Evolutionary conservation across 352 stramenopile genomes (phyloP), one percentile per base, ranked within the genome.

Genomic region (Globisporangium barbulae): DNA sequence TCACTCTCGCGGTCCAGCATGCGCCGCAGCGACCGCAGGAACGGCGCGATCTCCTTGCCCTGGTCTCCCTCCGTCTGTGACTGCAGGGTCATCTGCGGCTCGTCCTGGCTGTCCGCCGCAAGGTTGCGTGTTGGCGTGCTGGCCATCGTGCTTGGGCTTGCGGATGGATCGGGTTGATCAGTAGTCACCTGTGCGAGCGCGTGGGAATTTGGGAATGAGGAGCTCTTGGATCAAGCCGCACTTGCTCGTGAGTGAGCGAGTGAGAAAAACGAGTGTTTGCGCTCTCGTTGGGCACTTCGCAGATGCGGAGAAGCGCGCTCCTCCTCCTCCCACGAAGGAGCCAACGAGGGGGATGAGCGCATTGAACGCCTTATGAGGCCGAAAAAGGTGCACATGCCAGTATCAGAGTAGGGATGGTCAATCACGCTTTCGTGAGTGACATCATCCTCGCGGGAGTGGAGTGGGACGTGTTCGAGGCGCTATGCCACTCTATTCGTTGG

Each of bases 1-100:
- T 79, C 67, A 39, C 60, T 87, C 65, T 90, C 81, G 13, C 67
- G 66, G 61, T 90, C 77, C 0, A 90, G 67, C 77, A 90, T 90
- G 44, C 49, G 50, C 25, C 81, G 78, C 49, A 90, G 66, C 45
- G 78, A 85, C 28, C 70, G 67, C 19, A 90, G 70, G 56, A 90
- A 90, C 49, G 81, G 81, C 53, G 81, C 81, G 44, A 88, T 75
- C 57, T 87, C 81, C 37, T 80, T 79, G 25, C 72, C 44, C 63
- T 64, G 67, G 37, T 53, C 63, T 71, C 58, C 67, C 22, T 17
- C 13, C 9, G 8, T 25, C 31, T 25, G 30, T 3, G 17, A 7
- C 52, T 58, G 30, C 9, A 17, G 52, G 1, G 17, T 53, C 41
- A 61, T 22, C 17, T 61, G 55, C 15, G 45, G 31, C 52, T 31